Evolutionary conservation across 352 stramenopile genomes (phyloP), one percentile per base, ranked within the genome.

Genomic region (Hyaloperonospora arabidopsidis): DNA sequence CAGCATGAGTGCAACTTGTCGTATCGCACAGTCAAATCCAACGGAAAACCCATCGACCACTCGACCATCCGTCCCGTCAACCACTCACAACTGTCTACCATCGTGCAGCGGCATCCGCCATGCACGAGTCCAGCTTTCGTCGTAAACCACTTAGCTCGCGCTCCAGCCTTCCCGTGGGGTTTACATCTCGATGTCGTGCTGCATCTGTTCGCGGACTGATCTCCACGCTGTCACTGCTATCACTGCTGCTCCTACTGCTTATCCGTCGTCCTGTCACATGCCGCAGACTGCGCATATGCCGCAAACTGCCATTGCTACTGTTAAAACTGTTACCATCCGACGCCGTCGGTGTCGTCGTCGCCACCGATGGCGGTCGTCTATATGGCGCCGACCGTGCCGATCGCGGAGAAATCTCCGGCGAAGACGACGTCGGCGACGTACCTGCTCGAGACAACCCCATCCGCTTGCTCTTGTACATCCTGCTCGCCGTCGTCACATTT

Each of bases 121-220:
- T 77, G 46, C 76, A 87, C 7, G 76, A 78, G 35, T 84, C 73
- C 35, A 86, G 61, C 41, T 86, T 86, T 15, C 62, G 57, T 56
- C 78, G 74, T 34, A 89, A 47, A 2, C 60, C 63, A 21, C 45
- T 73, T 11, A 89, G 63, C 40, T 89, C 78, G 1, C 70, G 72
- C 32, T 85, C 63, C 10, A 87, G 52, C 3, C 78, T 70, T 63
- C 67, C 79, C 12, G 59, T 63, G n/a, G n/a, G n/a, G n/a, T n/a
- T n/a, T n/a, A n/a, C n/a, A n/a, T n/a, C n/a, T 13, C 34, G 22
- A 36, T 41, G 17, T 5, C 21, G 43, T 28, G 23, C 44, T 58
- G 45, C 44, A 38, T 11, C 60, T 29, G 29, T 63, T 48, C 46
- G 57, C 21, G 54, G 34, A 25, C 56, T 55, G 8, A 52, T 52